Evolutionary conservation across 352 stramenopile species (phyloP), one percentile per base, ranked within the genome.

Genomic region (Phytophthora crassamura): DNA sequence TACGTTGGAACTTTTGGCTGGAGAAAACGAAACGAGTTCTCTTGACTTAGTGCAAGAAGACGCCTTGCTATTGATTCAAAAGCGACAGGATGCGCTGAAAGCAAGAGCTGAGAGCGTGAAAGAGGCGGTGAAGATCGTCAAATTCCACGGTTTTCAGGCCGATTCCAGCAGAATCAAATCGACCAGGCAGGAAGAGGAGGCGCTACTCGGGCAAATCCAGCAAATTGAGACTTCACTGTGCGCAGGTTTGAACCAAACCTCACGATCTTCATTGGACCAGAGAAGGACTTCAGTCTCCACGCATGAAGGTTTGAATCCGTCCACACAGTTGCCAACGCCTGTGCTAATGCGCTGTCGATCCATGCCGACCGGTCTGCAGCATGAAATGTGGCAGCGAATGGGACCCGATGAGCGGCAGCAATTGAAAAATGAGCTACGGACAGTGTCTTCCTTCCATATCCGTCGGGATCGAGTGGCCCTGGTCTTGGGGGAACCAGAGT

Each of bases 11-110:
- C 46, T 66, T 4, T 49, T 76, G 12, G 33, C 46, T 22, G 20
- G 18, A 11, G 15, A 11, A 7, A 38, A 14, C 10, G 59, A 34
- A 36, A 18, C 63, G 2, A 22, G n/a, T 16, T 16, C 33, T 2
- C 33, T 73, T 9, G 77, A 86, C 16, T 64, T 84, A 5, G 59
- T 86, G 0, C 77, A 82, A 40, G 63, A 67, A 33, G 77, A 86
- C 22, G 77, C 72, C 0, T 6, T 86, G 7, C 22, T 59, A 7
- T 43, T 82, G 0, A 67, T 82, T 25, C 52, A 69, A 2, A 71
- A 69, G n/a, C 58, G 52, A 0, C 69, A 82, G 48, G 46, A 56
- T 10, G 38, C 48, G 7, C 43, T 82, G 14, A 68, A 67, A 1
- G 42, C 57, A 41, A 43, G 64, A 15, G 70, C 69, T 11, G 40